Conservation (phyloP, 202 grass and related monocot genomes). For the Elaeis oleifera region DNA sequence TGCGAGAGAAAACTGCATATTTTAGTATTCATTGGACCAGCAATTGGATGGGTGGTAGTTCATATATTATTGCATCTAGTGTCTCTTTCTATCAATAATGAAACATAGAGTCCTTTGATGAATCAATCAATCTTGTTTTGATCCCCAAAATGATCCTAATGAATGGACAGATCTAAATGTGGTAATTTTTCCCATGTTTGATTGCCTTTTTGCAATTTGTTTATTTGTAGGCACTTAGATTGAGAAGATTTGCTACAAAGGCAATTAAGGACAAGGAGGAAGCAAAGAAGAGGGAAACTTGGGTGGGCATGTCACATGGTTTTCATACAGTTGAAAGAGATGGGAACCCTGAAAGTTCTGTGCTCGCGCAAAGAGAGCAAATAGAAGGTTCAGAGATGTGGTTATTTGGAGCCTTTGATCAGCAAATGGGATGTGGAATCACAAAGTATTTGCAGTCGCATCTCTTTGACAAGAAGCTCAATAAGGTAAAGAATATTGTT, state of each 20-base stretch:
- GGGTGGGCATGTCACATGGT: slow-evolving; percentile 19
- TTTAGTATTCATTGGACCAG: too few species aligned
- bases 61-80: too few species aligned
- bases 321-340: slow-evolving; percentile 19
- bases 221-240: not conserved
- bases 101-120: too few species aligned
- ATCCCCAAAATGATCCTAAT: too few species aligned
- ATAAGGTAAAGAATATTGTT: not conserved
- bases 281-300: not conserved
- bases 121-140: too few species aligned
- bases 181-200: too few species aligned
- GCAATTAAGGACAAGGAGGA: not conserved
- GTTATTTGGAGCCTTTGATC: slow-evolving; percentile 29
- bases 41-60: too few species aligned
- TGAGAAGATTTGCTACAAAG: slow-evolving; percentile 10
- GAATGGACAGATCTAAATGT: too few species aligned
- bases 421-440: slow-evolving; percentile 10
- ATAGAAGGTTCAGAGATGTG: slow-evolving; percentile 9
- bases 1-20: too few species aligned
- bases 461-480: slow-evolving; percentile 11
- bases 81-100: too few species aligned
- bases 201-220: too few species aligned
- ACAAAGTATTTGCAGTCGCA: slow-evolving; percentile 11
- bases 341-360: slow-evolving; percentile 19
- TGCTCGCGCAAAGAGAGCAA: slow-evolving; percentile 16